Base-by-base conservation (phyloP, 176 grass and related monocot species). In the Zoysia japonica region DNA sequence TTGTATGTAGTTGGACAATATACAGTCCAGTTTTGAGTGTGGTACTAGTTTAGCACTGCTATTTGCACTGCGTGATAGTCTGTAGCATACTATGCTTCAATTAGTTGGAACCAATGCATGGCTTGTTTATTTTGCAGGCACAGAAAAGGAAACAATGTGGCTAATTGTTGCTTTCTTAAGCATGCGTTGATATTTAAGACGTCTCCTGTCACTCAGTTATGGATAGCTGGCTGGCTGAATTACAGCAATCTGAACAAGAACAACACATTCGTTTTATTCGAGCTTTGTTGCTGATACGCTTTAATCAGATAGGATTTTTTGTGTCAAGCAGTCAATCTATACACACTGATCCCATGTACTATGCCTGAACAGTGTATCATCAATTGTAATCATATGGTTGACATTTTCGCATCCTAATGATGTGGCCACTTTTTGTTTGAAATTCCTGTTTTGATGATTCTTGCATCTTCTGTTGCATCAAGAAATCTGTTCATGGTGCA, bases 141-240 rank as follows among this genome's bases (percentile, higher is more conserved):
- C 93, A 92, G 48, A 88, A 97, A 67, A 88, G 75, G 72, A 92
- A 94, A 71, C 81, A 91, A n/a, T 67, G 67, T 53, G 72, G 80
- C 50, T 87, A 65, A 76, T 67, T 86, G 76, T 9, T 73, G 73
- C 66, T 62, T 66, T 39, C 45, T 8, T 50, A 78, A 78, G 40
- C 39, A 44, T 71, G 72, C 44, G 61, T 50, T 48, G 37, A 28
- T 28, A 47, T 17, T 6, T 12, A 56, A 13, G 68, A 47, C 47
- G 47, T 65, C 11, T 49, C 44, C 9, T 38, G 49, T 17, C 17
- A 10, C 44, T 9, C 60, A 43, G 28, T 28, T 17, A 68, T 67
- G 10, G 52, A 73, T 78, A 53, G 47, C 37, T 28, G 19, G 61
- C 17, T 39, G 28, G 11, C 64, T 3, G 14, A 67, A 3, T 68